These are phyloP conservation scores for Phyllostachys edulis DNA, from an alignment of 176 grass and related monocot species.

Conservation along the genomic window DNA sequence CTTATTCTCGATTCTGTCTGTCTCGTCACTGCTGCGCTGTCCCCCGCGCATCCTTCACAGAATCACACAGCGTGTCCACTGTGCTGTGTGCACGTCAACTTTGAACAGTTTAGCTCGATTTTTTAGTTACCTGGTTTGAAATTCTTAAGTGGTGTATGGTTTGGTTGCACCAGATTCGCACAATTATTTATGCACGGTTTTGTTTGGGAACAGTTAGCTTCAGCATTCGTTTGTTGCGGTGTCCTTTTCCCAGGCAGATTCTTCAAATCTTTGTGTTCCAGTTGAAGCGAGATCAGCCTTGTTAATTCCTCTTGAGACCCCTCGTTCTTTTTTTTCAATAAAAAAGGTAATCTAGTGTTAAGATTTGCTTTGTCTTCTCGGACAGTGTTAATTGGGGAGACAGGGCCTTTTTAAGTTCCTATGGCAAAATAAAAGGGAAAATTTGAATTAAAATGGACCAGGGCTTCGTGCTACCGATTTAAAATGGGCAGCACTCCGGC, in stretches of 20 bases:
- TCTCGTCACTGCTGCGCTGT: background rate
- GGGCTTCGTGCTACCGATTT: background rate
- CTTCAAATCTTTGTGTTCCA: background rate
- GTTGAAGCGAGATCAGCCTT: background rate
- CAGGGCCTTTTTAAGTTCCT: background rate
- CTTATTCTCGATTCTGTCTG: background rate
- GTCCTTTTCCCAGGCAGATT: conserved; percentile 8
- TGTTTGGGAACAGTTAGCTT: background rate
- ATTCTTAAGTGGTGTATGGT: background rate
- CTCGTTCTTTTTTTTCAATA: background rate
- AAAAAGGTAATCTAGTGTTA: background rate
- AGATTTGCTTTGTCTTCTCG: background rate
- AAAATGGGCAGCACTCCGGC: background rate
- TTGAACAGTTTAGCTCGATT: background rate
- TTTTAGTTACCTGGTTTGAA: background rate
- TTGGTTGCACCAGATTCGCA: background rate
- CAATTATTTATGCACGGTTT: background rate
- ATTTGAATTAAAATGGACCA: background rate
- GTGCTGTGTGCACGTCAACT: background rate
- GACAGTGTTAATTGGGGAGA: background rate
- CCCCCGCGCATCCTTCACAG: background rate
- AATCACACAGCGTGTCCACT: background rate
- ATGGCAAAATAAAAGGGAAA: background rate
- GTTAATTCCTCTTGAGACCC: background rate
- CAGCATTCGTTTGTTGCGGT: background rate